Base-by-base conservation (phyloP, 805 yeast species). In the Cyberlindnera samutprakarnensis region DNA sequence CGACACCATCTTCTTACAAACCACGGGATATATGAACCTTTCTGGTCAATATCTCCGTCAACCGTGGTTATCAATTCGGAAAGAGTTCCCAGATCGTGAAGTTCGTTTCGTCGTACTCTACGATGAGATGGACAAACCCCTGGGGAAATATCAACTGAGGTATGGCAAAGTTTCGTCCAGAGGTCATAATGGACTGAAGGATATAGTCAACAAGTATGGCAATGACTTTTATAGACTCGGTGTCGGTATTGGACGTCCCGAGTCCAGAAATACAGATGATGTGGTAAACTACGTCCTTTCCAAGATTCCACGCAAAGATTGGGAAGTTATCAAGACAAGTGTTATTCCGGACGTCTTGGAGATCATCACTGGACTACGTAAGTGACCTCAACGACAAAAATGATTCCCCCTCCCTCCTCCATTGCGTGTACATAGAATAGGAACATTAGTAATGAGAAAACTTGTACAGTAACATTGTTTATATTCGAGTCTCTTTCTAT, bases 161-260 rank as follows among this genome's bases (percentile, higher is more conserved):
- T 61, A 59, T 13, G 77, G 75, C 11, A 70, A 73, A 2, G 64
- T 79, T 1, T 71, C 84, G 26, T 66, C 76, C 12, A 62, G 92
- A 27, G 96, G 95, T 0, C 97, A 88, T 47, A 86, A 85, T 49
- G 96, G 96, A 0, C 61, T 88, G 18, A 68, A 68, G 39, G 72
- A 80, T 25, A 67, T 88, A 4, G 68, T 67, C 27, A 42, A 53
- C 6, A 25, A 37, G 15, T 52, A 69, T 23, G 78, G 78, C 0
- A 48, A 64, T 22, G 64, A 62, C 13, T 84, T 78, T 48, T 65
- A 72, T n/a, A 72, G 84, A 31, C 49, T 87, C 11, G 72, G 80
- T 13, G 62, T 87, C 7, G 96, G 96, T 0, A 81, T 88, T 12
- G 94, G 85, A 2, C 62, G 82, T 33, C 80, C 88, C 1, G 57